Evolutionary conservation across 1,139 yeast species (phyloP).

Genomic region (Scheffersomyces quercinus): DNA sequence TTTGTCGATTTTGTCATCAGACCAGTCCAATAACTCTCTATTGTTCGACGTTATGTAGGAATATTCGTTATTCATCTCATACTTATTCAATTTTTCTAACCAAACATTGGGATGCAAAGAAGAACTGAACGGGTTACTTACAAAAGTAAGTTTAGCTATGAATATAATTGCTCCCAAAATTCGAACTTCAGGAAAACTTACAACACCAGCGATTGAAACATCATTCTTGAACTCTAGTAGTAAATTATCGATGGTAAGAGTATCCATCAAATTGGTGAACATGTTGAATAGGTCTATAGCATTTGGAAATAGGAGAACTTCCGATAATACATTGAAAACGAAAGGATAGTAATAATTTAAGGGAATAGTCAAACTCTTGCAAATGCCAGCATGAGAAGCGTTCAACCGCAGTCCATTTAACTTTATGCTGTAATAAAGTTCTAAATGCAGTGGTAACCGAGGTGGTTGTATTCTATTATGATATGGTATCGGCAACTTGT

Average conservation of each 20-base stretch:
- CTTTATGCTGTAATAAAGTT: slow-evolving; percentile 22
- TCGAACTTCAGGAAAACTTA: slow-evolving; percentile 31
- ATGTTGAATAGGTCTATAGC: slow-evolving; percentile 29
- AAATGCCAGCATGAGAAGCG: slow-evolving; percentile 4
- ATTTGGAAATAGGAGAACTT: slow-evolving; percentile 32
- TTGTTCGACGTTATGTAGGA: slow-evolving; percentile 19
- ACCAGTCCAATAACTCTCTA: slow-evolving; percentile 37
- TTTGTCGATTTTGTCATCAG: slow-evolving; percentile 33
- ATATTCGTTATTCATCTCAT: slow-evolving; percentile 22
- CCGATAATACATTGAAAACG: slow-evolving; percentile 26
- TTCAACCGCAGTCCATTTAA: slow-evolving; percentile 7
- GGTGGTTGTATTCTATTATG: slow-evolving; percentile 28
- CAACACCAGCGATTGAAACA: not conserved
- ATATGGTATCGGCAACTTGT: slow-evolving; percentile 25
- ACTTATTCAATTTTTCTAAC: slow-evolving; percentile 21
- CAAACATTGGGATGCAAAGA: slow-evolving; percentile 13
- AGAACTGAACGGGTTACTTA: slow-evolving; percentile 5
- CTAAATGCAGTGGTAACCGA: slow-evolving; percentile 28
- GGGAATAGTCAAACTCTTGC: slow-evolving; percentile 12
- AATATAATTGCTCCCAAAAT: slow-evolving; percentile 25
- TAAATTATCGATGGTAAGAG: not conserved
- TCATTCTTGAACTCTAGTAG: not conserved
- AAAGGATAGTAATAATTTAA: slow-evolving; percentile 36
- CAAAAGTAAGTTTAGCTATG: slow-evolving; percentile 30
- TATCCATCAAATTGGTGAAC: slow-evolving; percentile 9